Percentiles rank a stretch among this genome's conserved stretches.
Conservation (phyloP, 2,329 filamentous ascomycete genomes). For the Exserohilum rostratum region DNA sequence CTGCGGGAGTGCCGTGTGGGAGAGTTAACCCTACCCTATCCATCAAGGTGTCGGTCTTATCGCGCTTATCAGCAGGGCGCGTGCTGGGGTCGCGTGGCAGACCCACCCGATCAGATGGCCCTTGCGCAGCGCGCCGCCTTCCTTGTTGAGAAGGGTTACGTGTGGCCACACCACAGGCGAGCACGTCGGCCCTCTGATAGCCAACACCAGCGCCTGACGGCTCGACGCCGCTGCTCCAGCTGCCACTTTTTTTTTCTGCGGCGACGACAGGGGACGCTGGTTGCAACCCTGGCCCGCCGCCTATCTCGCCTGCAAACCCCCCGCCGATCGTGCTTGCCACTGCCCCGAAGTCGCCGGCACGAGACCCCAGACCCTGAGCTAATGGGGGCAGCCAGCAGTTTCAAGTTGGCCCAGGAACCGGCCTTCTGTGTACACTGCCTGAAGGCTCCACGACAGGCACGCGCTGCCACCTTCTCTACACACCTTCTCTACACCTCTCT, state of each 20-base stretch:
- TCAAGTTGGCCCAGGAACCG: not conserved
- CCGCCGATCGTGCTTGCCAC: not conserved
- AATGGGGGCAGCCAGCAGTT: conserved; percentile 1
- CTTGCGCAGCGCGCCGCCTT: conserved; percentile 1
- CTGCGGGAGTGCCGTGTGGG: conserved; percentile 7
- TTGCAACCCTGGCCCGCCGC: not conserved
- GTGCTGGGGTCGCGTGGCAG: conserved; percentile 27
- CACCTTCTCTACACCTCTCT: not conserved
- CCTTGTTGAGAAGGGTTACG: not conserved
- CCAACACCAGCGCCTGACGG: not conserved
- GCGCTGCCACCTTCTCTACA: not conserved
- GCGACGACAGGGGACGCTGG: not conserved
- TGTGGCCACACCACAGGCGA: not conserved
- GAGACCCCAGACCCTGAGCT: not conserved
- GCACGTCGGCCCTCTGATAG: not conserved
- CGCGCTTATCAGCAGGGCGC: conserved; percentile 25
- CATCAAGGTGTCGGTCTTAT: conserved; percentile 25
- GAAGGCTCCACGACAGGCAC: too few species aligned
- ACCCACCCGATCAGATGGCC: conserved; percentile 17
- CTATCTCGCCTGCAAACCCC: not conserved
- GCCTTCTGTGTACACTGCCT: too few species aligned
- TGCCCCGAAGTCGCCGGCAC: not conserved
- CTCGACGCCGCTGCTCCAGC: not conserved
- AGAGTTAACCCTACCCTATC: conserved; percentile 3
- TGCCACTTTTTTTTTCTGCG: not conserved